Conservation (phyloP, 164 flowering plant genomes). For the Cinnamomum chago region DNA sequence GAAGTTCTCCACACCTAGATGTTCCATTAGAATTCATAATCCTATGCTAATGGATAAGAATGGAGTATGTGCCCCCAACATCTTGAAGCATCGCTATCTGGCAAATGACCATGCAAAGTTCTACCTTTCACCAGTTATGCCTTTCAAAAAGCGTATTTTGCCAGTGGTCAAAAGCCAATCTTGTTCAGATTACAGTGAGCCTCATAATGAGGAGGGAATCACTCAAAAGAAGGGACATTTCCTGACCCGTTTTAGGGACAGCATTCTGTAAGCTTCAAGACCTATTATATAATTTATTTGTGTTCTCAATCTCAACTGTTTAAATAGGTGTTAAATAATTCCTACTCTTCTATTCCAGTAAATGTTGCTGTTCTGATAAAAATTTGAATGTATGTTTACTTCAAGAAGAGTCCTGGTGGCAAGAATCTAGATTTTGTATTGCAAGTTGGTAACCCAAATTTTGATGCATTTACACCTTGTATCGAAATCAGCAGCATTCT, state of each 20-base stretch:
- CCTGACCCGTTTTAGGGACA: slow-evolving; percentile 1
- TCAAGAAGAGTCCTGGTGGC: neutral
- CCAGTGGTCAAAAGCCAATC: neutral
- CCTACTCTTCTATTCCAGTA: neutral
- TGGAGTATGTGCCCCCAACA: neutral
- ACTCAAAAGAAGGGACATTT: slow-evolving; percentile 1
- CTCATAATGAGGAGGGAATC: slow-evolving; percentile 1
- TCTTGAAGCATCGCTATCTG: neutral
- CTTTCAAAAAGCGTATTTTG: neutral
- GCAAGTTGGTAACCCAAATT: too few relatives aligned
- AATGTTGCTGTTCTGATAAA: neutral
- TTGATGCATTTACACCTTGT: too few relatives aligned
- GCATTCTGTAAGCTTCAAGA: slow-evolving; percentile 6
- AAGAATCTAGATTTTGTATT: neutral
- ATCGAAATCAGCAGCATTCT: too few relatives aligned
- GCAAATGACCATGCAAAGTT: neutral
- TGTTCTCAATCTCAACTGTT: neutral
- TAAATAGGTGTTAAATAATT: neutral
- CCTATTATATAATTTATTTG: neutral
- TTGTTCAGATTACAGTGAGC: slow-evolving; percentile 3
- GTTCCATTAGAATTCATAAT: neutral
- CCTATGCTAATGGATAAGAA: neutral
- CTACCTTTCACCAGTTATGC: neutral
- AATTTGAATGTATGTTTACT: neutral
- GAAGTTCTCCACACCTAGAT: neutral